Evolutionary conservation across 371 early-diverging fungal species (phyloP).

Genomic region (Rhizopus arrhizus): DNA sequence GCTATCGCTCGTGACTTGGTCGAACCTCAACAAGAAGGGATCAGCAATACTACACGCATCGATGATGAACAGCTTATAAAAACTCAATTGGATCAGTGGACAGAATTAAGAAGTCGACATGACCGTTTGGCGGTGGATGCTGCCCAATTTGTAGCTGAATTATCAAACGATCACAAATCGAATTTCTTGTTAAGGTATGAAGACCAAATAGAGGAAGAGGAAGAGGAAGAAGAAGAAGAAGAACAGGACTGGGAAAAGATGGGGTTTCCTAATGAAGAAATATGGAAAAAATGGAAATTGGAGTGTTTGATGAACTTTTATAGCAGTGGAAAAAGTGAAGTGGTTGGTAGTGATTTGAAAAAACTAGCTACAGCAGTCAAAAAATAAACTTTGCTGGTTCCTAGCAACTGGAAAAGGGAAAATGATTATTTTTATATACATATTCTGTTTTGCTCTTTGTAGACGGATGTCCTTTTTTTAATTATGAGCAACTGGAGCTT

Average conservation of each 20-base stretch:
- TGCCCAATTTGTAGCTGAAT: slow-evolving; percentile 30
- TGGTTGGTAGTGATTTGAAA: slow-evolving; percentile 49
- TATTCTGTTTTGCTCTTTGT: too few relatives aligned
- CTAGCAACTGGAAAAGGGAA: background rate
- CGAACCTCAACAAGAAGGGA: slow-evolving; percentile 6
- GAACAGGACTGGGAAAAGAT: slow-evolving; percentile 47
- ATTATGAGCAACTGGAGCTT: too few relatives aligned
- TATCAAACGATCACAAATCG: slow-evolving; percentile 40
- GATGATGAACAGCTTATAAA: slow-evolving; percentile 45
- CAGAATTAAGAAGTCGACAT: slow-evolving; percentile 36
- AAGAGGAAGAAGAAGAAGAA: slow-evolving; percentile 24
- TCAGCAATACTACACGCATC: background rate
- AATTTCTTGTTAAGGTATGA: slow-evolving; percentile 37
- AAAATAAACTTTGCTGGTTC: slow-evolving; percentile 7
- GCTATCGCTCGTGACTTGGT: slow-evolving; percentile 47
- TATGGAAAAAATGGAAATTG: slow-evolving; percentile 51
- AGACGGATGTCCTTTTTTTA: too few relatives aligned
- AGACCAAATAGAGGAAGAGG: slow-evolving; percentile 31
- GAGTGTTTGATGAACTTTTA: slow-evolving; percentile 53
- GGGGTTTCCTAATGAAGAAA: slow-evolving; percentile 45
- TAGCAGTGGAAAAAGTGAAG: slow-evolving; percentile 50
- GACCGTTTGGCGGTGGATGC: slow-evolving; percentile 47
- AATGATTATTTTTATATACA: too few relatives aligned
- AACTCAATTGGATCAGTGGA: slow-evolving; percentile 39
- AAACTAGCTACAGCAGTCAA: slow-evolving; percentile 32